These are phyloP conservation scores for Heliocybe sulcata DNA, from an alignment of 1,284 basidiomycete species.

Conservation along the genomic window DNA sequence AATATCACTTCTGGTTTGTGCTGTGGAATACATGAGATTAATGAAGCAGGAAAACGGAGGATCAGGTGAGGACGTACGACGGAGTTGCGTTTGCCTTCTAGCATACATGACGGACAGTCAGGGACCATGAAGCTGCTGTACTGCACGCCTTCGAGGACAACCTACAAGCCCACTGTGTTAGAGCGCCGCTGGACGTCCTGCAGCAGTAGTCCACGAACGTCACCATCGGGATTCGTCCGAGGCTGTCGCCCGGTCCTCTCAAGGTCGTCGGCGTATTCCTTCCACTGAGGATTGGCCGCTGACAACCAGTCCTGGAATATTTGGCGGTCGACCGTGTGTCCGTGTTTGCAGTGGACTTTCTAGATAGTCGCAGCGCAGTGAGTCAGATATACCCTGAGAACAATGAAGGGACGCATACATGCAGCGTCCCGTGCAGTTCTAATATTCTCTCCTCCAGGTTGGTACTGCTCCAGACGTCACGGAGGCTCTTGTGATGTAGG, in stretches of 20 bases:
- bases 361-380: no score
- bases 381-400: constrained; percentile 6
- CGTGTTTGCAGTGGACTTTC: constrained; percentile 69
- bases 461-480: constrained; percentile 27
- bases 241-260: constrained; percentile 57
- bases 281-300: constrained; percentile 74
- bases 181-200: not conserved
- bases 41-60: constrained; percentile 6
- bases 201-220: constrained; percentile 42
- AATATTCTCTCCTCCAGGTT: constrained; percentile 46
- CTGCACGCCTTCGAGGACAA: constrained; percentile 72
- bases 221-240: constrained; percentile 88
- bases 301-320: constrained; percentile 73
- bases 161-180: constrained; percentile 31
- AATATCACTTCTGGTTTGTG: constrained; percentile 84
- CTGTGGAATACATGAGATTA: constrained; percentile 24
- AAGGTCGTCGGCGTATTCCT: constrained; percentile 58
- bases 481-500: constrained; percentile 73
- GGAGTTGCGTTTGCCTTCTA: constrained; percentile 43
- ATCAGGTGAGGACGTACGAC: constrained; percentile 32
- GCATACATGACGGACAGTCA: constrained; percentile 58
- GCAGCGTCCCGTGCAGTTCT: constrained; percentile 86
- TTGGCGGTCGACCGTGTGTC: constrained; percentile 61
- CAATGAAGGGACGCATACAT: constrained; percentile 34
- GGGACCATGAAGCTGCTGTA: constrained; percentile 80